phyloP scores from a whole-genome alignment of 2,329 filamentous ascomycete genomes.

The Pestalotiopsis sp. region DNA sequence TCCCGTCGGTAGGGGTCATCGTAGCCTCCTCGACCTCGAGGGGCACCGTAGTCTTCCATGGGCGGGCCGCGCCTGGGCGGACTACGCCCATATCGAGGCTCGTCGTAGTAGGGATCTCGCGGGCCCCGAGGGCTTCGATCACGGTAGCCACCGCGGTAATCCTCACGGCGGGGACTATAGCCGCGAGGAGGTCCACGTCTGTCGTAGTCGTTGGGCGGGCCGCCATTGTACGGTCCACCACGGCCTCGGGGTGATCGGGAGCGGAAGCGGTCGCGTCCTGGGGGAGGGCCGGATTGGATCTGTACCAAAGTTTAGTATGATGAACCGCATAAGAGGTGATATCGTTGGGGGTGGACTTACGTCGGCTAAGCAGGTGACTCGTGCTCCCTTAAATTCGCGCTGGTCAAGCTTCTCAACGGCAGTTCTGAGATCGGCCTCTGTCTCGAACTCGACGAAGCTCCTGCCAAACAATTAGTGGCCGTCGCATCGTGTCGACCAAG shows the following conservation, averaged over 20 bases:
- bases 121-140: constrained; percentile 73
- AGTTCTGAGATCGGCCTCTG: constrained; percentile 82
- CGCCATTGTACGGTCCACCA: constrained; percentile 64
- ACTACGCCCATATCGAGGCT: constrained; percentile 74
- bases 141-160: constrained; percentile 75
- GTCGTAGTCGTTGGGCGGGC: constrained; percentile 54
- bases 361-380: constrained; percentile 85
- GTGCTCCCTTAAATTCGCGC: constrained; percentile 88
- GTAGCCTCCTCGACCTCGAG: constrained; percentile 68
- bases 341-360: constrained; percentile 54
- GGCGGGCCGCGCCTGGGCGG: constrained; percentile 74
- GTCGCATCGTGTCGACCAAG: background rate
- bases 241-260: constrained; percentile 75
- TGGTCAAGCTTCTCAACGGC: constrained; percentile 95
- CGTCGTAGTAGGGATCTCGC: constrained; percentile 81
- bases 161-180: constrained; percentile 78
- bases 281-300: constrained; percentile 79
- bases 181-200: constrained; percentile 78
- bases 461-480: background rate
- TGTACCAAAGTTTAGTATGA: constrained; percentile 35
- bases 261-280: constrained; percentile 71
- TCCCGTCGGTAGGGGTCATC: constrained; percentile 79
- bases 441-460: constrained; percentile 99
- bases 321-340: background rate
- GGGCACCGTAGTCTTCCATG: constrained; percentile 75